Base-by-base conservation (phyloP, 1,139 yeast genomes). In the Hyphopichia pseudoburtonii region DNA sequence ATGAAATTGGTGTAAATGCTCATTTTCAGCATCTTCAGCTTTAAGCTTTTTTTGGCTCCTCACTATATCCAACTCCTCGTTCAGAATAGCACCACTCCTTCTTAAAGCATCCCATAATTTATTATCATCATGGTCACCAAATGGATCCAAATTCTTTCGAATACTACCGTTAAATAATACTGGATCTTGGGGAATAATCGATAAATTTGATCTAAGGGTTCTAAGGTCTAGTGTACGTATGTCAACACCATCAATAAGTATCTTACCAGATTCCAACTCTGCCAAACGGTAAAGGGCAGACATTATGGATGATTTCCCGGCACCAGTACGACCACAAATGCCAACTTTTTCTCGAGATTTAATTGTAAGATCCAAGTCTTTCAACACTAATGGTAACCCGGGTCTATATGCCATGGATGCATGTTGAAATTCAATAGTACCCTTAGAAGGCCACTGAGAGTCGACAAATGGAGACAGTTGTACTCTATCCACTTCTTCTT, bases 291-390 rank as follows among this genome's bases (percentile, higher is more conserved):
- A 79, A 28, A 79, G 54, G 1, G 80, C 80, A 35, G 74, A 67
- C 78, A 77, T 76, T 32, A 79, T 73, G 2, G 83, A 74, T 1
- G 81, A 74, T 51, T 79, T 79, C 47, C 85, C 85, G 29, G 84
- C 83, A 54, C 85, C 85, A 0, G 84, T 79, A 56, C 85, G 67
- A 33, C 85, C 85, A 62, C 83, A 78, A 38, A 79, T 74, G 45
- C 83, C 83, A 43, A 78, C 64, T 48, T 75, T 76, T 47, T 76
- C 78, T 24, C 54, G 50, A 8, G 65, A 59, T 22, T 50, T 48
- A 22, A 66, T 47, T 12, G 46, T 41, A 18, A 83, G 52, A 18
- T 48, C 53, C 16, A 66, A 56, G 12, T 43, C 36, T 23, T 45
- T 46, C 32, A 52, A 39, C 7, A 51, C 57, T 28, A 48, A 40